These are phyloP conservation scores for Ustilago sp. DNA, from an alignment of 1,284 basidiomycete species.

Conservation along the genomic window DNA sequence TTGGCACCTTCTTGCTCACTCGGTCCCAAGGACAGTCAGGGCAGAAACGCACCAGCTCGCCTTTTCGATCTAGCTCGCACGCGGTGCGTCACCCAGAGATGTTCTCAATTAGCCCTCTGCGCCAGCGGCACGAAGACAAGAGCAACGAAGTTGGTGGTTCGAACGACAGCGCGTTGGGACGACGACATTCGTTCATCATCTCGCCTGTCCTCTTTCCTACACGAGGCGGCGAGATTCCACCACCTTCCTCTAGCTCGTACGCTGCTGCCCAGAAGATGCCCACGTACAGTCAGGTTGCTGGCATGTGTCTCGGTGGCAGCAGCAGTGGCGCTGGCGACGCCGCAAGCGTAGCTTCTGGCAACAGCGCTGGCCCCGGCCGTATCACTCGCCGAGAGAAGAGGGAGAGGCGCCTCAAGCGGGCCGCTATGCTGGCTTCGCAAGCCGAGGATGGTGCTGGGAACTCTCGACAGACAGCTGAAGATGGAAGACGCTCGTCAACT, in stretches of 20 bases:
- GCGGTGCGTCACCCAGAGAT: conserved; percentile 40
- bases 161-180: conserved; percentile 24
- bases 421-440: conserved; percentile 36
- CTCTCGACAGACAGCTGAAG: conserved; percentile 19
- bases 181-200: conserved; percentile 54
- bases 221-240: conserved; percentile 47
- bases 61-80: conserved; percentile 55
- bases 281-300: conserved; percentile 37
- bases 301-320: conserved; percentile 31
- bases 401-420: conserved; percentile 53
- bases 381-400: conserved; percentile 62
- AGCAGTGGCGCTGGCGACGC: conserved; percentile 30
- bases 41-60: conserved; percentile 50
- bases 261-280: conserved; percentile 18
- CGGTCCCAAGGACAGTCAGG: conserved; percentile 40
- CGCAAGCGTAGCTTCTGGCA: conserved; percentile 40
- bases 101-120: conserved; percentile 49
- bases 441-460: conserved; percentile 21
- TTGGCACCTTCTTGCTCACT: conserved; percentile 59
- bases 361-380: conserved; percentile 49
- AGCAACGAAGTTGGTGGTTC: conserved; percentile 25
- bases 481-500: conserved; percentile 20
- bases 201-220: conserved; percentile 62
- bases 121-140: conserved; percentile 27
- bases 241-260: conserved; percentile 32